Percentiles rank a stretch among this genome's conserved stretches.
These are phyloP conservation scores for Trifolium pratense DNA, from an alignment of 306 rosid species.

Conservation along the genomic window DNA sequence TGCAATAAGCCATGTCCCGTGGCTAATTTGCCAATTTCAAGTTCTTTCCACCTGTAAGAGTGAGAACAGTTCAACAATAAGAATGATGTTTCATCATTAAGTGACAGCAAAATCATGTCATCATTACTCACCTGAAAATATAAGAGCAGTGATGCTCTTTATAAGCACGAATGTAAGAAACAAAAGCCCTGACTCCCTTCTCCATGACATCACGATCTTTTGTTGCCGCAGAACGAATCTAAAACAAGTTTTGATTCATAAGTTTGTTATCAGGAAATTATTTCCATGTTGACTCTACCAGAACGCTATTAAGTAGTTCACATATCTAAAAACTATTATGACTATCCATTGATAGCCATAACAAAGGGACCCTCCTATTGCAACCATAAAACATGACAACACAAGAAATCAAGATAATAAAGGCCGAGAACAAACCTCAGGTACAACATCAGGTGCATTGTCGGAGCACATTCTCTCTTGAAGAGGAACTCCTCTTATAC, in stretches of 20 bases:
- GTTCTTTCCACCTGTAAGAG: conserved; percentile 83
- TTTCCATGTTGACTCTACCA: not conserved
- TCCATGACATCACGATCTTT: conserved; percentile 96
- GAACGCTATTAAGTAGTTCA: conserved; percentile 23
- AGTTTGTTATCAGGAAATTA: conserved; percentile 20
- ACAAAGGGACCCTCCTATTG: conserved; percentile 20
- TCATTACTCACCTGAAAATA: conserved; percentile 69
- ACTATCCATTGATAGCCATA: not conserved
- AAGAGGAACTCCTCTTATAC: conserved; percentile 76
- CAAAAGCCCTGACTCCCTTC: conserved; percentile 88
- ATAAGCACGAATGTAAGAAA: conserved; percentile 87
- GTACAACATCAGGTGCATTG: conserved; percentile 71
- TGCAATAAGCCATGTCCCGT: conserved; percentile 85
- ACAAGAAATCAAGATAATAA: conserved; percentile 6
- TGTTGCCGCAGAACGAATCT: conserved; percentile 75
- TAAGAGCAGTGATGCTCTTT: conserved; percentile 89
- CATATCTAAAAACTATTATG: conserved; percentile 9
- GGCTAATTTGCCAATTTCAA: conserved; percentile 89
- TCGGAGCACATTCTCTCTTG: conserved; percentile 63
- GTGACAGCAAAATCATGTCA: conserved; percentile 26
- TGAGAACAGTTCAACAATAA: conserved; percentile 27
- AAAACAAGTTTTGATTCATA: conserved; percentile 43
- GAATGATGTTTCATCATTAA: conserved; percentile 18
- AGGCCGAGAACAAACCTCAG: conserved; percentile 58
- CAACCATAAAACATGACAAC: conserved; percentile 8